phyloP scores from a whole-genome alignment of 441 rosid genomes.

The Caryocar brasiliense region DNA sequence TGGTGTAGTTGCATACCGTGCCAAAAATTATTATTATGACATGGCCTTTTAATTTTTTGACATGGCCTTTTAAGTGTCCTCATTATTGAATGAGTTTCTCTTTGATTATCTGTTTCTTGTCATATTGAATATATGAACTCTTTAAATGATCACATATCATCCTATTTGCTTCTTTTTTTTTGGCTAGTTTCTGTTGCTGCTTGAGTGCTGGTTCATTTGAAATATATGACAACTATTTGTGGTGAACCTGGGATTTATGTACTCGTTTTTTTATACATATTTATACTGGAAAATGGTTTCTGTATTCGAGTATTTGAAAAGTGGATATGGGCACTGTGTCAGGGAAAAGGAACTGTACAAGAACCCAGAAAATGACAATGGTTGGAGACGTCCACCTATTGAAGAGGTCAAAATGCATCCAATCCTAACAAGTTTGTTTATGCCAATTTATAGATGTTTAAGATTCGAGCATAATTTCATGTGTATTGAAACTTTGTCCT shows the following conservation, averaged over 20 bases:
- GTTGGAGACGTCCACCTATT: conserved; percentile 73
- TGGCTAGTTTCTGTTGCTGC: too few relatives aligned
- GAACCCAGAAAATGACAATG: conserved; percentile 35
- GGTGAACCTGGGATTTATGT: background rate
- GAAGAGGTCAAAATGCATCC: conserved; percentile 55
- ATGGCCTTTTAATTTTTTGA: too few relatives aligned
- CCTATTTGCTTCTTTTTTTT: too few relatives aligned
- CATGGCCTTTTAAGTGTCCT: too few relatives aligned
- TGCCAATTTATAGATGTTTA: background rate
- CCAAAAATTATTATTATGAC: too few relatives aligned
- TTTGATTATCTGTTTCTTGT: too few relatives aligned
- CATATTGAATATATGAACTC: too few relatives aligned
- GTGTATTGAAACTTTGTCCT: conserved; percentile 12
- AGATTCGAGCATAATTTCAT: background rate
- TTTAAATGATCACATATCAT: too few relatives aligned
- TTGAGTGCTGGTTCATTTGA: too few relatives aligned
- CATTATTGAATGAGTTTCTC: too few relatives aligned
- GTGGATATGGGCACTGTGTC: conserved; percentile 14
- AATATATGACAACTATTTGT: background rate
- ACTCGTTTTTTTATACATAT: background rate
- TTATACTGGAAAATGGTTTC: background rate
- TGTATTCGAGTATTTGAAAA: conserved; percentile 5
- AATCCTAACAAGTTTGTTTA: conserved; percentile 2
- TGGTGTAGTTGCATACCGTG: too few relatives aligned
- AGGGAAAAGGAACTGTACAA: conserved; percentile 88